Conservation (phyloP, 345 rosid genomes). For the Pistacia integerrima region DNA sequence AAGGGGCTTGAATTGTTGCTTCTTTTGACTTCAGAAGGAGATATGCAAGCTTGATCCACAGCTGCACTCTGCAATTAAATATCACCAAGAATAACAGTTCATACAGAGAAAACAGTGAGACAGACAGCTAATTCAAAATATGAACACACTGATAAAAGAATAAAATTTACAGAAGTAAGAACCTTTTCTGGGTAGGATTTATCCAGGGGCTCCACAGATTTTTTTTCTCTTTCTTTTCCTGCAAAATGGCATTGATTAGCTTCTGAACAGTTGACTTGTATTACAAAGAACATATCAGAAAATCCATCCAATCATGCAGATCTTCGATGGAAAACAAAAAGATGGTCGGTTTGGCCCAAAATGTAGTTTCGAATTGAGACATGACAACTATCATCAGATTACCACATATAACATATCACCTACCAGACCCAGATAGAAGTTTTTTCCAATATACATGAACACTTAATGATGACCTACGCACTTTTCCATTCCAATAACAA, state of each 20-base stretch:
- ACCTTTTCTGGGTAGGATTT: slow-evolving; percentile 25
- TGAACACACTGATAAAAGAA: background rate
- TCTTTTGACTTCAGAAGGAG: slow-evolving; percentile 48
- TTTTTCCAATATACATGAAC: background rate
- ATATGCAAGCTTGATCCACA: slow-evolving; percentile 23
- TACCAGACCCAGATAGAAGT: background rate
- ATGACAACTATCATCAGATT: background rate
- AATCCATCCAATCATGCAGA: background rate
- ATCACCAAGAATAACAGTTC: slow-evolving; percentile 19
- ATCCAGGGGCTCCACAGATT: slow-evolving; percentile 24
- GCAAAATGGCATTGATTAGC: slow-evolving; percentile 20
- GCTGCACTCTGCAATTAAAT: slow-evolving; percentile 30
- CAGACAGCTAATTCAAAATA: slow-evolving; percentile 5
- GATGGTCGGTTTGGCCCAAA: background rate
- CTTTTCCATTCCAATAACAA: background rate
- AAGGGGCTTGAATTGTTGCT: slow-evolving; percentile 38
- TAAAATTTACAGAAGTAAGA: slow-evolving; percentile 23
- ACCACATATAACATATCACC: background rate
- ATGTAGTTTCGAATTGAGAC: background rate
- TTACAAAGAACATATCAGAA: background rate
- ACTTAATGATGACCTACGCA: background rate
- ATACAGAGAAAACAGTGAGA: background rate
- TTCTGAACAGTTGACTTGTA: background rate
- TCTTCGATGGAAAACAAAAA: background rate
- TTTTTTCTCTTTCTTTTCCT: slow-evolving; percentile 34